A percentile compares a stretch with the other conserved stretches of the same genome.
Conservation (phyloP, 2,329 filamentous ascomycete genomes). For the Monosporascus ibericus region DNA sequence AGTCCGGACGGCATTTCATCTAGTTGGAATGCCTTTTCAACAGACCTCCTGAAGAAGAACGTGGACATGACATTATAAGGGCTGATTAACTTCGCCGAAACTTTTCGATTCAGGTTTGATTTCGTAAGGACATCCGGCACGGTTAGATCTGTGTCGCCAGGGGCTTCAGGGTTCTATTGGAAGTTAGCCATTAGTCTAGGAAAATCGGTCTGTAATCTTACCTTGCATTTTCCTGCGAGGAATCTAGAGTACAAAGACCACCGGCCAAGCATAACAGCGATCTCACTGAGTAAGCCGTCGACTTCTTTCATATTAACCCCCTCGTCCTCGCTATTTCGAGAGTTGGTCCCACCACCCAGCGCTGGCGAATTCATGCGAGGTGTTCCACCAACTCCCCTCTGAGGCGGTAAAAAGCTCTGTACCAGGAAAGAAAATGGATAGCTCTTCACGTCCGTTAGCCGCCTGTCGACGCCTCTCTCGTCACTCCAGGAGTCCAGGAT, state of each 20-base stretch:
- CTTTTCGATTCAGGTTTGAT: constrained; percentile 75
- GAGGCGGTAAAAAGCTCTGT: constrained; percentile 78
- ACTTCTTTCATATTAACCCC: constrained; percentile 95
- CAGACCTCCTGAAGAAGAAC: constrained; percentile 93
- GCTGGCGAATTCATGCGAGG: constrained; percentile 74
- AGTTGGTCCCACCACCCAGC: constrained; percentile 45
- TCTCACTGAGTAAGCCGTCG: constrained; percentile 80
- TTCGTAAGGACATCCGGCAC: constrained; percentile 70
- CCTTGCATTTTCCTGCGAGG: constrained; percentile 76
- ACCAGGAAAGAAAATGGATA: constrained; percentile 97
- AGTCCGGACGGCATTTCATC: constrained; percentile 82
- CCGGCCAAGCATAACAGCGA: constrained; percentile 82
- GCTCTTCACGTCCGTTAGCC: constrained; percentile 90
- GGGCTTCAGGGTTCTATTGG: constrained; percentile 42
- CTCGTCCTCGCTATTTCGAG: constrained; percentile 74
- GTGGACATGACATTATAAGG: constrained; percentile 91
- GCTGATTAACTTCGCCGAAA: constrained; percentile 64
- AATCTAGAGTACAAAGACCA: constrained; percentile 94
- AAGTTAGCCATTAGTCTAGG: constrained; percentile 21
- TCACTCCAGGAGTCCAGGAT: constrained; percentile 94
- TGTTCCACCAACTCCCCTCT: constrained; percentile 54
- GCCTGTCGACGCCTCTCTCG: constrained; percentile 76
- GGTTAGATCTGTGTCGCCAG: constrained; percentile 51
- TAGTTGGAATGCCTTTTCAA: constrained; percentile 95
- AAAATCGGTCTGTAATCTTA: constrained; percentile 37